Conservation (phyloP, 441 rosid genomes). For the Arabidopsis lyrata region DNA sequence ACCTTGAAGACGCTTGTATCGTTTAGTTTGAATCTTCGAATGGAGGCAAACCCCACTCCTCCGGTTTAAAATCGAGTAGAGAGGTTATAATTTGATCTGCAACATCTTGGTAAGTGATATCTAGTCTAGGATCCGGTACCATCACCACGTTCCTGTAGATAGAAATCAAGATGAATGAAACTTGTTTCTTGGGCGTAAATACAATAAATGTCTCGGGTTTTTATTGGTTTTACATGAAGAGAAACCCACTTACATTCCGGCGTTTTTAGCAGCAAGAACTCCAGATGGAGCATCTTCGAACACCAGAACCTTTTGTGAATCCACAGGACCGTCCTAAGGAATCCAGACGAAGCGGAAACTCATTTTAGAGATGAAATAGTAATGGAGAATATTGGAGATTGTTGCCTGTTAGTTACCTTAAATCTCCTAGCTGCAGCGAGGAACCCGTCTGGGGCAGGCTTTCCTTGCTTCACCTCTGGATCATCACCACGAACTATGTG, state of each 20-base stretch:
- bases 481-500: slow-evolving; percentile 95
- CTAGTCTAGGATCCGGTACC: slow-evolving; percentile 96
- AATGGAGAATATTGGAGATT: neutral
- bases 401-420: slow-evolving; percentile 56
- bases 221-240: neutral
- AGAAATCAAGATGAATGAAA: neutral
- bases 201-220: neutral
- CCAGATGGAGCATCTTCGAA: slow-evolving; percentile 99
- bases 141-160: slow-evolving; percentile 70
- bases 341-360: slow-evolving; percentile 15
- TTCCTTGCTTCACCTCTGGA: slow-evolving; percentile 94
- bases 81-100: slow-evolving; percentile 85
- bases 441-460: slow-evolving; percentile 91
- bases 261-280: slow-evolving; percentile 91
- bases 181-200: neutral
- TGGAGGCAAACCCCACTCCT: slow-evolving; percentile 80
- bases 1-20: slow-evolving; percentile 22
- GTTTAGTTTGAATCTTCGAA: slow-evolving; percentile 53
- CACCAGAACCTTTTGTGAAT: slow-evolving; percentile 62
- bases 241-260: slow-evolving; percentile 79
- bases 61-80: slow-evolving; percentile 69
- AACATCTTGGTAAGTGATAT: slow-evolving; percentile 60
- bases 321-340: slow-evolving; percentile 70
- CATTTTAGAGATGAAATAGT: neutral
- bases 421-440: slow-evolving; percentile 91